Evolutionary conservation across 2,329 filamentous ascomycete species (phyloP), one percentile per base, ranked within the genome.

Genomic region (Alternaria hordeiaustralica): DNA sequence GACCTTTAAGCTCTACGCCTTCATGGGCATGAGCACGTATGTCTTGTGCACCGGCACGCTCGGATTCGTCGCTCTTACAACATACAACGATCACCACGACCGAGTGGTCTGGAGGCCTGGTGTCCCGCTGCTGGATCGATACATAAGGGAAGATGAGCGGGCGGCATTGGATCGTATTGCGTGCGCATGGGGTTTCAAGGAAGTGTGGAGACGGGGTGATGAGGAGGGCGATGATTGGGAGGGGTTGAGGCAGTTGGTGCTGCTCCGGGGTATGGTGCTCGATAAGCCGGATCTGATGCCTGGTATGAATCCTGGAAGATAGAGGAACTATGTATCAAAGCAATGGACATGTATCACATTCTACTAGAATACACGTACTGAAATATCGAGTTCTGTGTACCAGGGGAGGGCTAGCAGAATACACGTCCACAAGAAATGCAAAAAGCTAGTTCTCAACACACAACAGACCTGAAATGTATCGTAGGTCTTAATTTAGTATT

Each of bases 221-320:
- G 96, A 99, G 81, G 92, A 94, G 69, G 95, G 96, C 0, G 86
- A 89, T 57, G 95, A 97, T 66, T 99, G 96, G 93, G 91, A 96
- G 72, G 88, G 87, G 30, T 83, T 99, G 67, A 88, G 90, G 70
- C 92, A 97, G 81, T 96, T 93, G 81, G 89, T 94, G 72, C 88
- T 92, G 41, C 86, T 91, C 74, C 90, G 92, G 75, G 91, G 92
- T 26, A 97, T 98, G 95, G 87, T 97, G 70, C 83, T 99, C 56
- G 96, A 99, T 80, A 90, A 90, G 69, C 90, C 93, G 15, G 92
- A 95, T 77, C 86, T 97, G 73, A 95, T 98, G 92, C 90, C 93
- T 69, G 96, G 95, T 18, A 97, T 97, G 94, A 86, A 92, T 59
- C 65, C 74, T 26, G 59, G 49, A 30, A 43, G 60, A 47, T 64